Evolutionary conservation across 164 flowering plant genomes (phyloP).

Genomic region (Protea cynaroides): DNA sequence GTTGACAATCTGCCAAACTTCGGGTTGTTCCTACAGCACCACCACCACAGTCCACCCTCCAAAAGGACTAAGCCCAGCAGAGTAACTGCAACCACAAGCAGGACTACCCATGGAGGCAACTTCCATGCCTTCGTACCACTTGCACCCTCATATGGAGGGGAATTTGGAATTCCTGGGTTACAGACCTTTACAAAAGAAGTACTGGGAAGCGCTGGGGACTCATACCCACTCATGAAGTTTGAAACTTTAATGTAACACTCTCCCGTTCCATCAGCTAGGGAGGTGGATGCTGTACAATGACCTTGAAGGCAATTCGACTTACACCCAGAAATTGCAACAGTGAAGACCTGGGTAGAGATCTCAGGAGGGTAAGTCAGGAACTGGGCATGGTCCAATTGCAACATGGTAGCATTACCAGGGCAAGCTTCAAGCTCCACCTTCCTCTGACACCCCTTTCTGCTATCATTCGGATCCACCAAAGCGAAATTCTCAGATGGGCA

Average conservation of each 20-base stretch:
- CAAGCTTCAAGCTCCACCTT: constrained; percentile 55
- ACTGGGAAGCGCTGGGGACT: constrained; percentile 59
- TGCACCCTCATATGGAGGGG: neutral
- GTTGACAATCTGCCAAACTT: constrained; percentile 24
- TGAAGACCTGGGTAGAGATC: constrained; percentile 30
- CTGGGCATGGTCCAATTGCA: constrained; percentile 42
- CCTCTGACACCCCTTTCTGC: constrained; percentile 69
- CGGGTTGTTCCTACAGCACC: constrained; percentile 23
- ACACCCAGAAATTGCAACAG: constrained; percentile 43
- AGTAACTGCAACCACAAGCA: constrained; percentile 16
- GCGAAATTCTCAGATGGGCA: constrained; percentile 80
- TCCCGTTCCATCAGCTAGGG: constrained; percentile 68
- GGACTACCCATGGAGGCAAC: constrained; percentile 17
- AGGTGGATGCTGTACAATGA: constrained; percentile 61
- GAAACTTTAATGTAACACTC: constrained; percentile 46
- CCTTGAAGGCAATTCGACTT: constrained; percentile 46
- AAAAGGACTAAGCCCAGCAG: constrained; percentile 11
- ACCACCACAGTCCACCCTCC: constrained; percentile 29
- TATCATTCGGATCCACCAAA: constrained; percentile 47
- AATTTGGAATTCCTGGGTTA: constrained; percentile 35
- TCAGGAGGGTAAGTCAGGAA: constrained; percentile 69
- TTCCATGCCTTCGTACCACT: neutral
- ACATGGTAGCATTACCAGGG: constrained; percentile 40
- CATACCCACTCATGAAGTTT: constrained; percentile 56
- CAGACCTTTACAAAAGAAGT: constrained; percentile 79